Evolutionary conservation across 495 filamentous ascomycete genomes (phyloP).

Genomic region (Penicillium cataractarum): DNA sequence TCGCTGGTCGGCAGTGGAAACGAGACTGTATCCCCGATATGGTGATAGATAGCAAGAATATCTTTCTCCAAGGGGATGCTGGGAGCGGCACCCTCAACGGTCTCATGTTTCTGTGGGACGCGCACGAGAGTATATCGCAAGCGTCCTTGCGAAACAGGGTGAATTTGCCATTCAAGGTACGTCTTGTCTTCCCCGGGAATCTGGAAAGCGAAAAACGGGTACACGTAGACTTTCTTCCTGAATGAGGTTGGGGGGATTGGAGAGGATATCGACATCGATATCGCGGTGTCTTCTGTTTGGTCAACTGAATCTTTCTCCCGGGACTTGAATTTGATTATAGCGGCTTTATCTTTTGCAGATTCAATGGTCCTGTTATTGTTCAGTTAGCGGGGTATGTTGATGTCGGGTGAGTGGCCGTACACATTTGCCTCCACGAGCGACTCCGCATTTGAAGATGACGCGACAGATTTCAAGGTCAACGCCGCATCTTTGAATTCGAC

Average conservation of each 20-base stretch:
- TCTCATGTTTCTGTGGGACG: background rate
- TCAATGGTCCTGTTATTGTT: background rate
- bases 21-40: conserved; percentile 1
- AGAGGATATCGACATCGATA: conserved; percentile 3
- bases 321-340: background rate
- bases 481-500: background rate
- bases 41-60: conserved; percentile 11
- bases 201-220: conserved; percentile 6
- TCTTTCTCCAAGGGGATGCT: background rate
- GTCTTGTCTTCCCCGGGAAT: background rate
- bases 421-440: background rate
- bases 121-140: conserved; percentile 12
- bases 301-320: background rate
- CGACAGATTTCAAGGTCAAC: background rate
- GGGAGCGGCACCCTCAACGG: background rate
- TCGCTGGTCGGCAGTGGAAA: conserved; percentile 7
- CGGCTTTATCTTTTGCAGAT: background rate
- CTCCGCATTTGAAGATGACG: background rate
- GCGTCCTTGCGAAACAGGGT: conserved; percentile 3
- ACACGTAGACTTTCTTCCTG: conserved; percentile 4
- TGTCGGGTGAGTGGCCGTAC: background rate
- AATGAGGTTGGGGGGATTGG: background rate
- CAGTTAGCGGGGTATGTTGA: background rate
- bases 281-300: background rate
- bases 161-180: conserved; percentile 7